These are phyloP conservation scores for Cutaneotrichosporon daszewskae DNA, from an alignment of 1,284 basidiomycete genomes.

Conservation along the genomic window DNA sequence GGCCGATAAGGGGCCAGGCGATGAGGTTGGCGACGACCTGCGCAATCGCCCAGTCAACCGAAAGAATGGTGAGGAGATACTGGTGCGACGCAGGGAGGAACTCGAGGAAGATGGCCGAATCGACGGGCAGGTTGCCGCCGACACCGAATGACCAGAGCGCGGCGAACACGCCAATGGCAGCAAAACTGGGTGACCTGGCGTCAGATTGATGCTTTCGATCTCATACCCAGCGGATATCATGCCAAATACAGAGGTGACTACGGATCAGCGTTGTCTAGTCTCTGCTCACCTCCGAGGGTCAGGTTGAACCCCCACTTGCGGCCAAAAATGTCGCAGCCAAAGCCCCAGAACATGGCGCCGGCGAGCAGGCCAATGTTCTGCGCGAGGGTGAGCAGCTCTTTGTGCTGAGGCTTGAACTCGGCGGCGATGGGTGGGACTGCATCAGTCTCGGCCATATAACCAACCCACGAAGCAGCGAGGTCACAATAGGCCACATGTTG, in stretches of 20 bases:
- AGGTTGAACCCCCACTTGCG: constrained; percentile 59
- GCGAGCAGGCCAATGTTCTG: constrained; percentile 36
- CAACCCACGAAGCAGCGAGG: constrained; percentile 13
- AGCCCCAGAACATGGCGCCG: constrained; percentile 51
- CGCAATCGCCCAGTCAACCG: constrained; percentile 63
- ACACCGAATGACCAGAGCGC: constrained; percentile 57
- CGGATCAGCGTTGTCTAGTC: neutral
- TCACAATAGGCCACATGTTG: constrained; percentile 48
- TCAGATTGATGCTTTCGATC: neutral
- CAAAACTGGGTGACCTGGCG: constrained; percentile 51
- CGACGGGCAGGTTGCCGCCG: constrained; percentile 58
- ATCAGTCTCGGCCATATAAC: constrained; percentile 16
- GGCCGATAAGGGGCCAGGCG: constrained; percentile 31
- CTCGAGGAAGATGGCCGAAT: constrained; percentile 57
- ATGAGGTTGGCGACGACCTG: constrained; percentile 29
- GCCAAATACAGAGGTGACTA: constrained; percentile 57
- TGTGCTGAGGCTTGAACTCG: constrained; percentile 49
- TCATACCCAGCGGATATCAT: constrained; percentile 53
- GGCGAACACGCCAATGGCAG: constrained; percentile 56
- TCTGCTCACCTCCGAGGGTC: constrained; percentile 52
- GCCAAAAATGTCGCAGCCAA: constrained; percentile 49
- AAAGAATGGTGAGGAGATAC: constrained; percentile 60
- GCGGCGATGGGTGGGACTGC: constrained; percentile 50
- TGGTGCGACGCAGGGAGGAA: constrained; percentile 52
- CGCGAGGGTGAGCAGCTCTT: constrained; percentile 23